phyloP scores from a whole-genome alignment of 306 rosid genomes.

The Lablab purpureus region DNA sequence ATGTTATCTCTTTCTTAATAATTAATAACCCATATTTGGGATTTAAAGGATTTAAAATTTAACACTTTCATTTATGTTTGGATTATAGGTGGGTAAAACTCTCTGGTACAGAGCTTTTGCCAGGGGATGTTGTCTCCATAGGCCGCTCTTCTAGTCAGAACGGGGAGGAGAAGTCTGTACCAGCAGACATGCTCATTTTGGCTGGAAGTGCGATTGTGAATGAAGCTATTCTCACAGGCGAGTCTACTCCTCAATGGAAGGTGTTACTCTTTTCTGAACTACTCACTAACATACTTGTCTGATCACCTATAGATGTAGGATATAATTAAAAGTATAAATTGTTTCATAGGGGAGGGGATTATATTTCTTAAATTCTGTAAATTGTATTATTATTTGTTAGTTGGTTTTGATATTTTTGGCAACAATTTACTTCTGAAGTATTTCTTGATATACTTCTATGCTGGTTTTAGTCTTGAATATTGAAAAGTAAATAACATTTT shows the following conservation, averaged over 20 bases:
- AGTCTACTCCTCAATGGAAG: constrained; percentile 99
- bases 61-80: constrained; percentile 39
- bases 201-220: constrained; percentile 97
- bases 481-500: not conserved
- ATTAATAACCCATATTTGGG: constrained; percentile 21
- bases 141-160: constrained; percentile 85
- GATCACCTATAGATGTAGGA: constrained; percentile 1
- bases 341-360: constrained; percentile 7
- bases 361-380: not conserved
- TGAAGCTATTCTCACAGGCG: constrained; percentile 99
- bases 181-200: constrained; percentile 98
- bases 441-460: not conserved
- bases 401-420: constrained; percentile 5
- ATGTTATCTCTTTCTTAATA: constrained; percentile 51
- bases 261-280: constrained; percentile 64
- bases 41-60: constrained; percentile 36
- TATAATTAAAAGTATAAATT: not conserved
- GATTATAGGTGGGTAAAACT: constrained; percentile 86
- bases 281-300: constrained; percentile 38
- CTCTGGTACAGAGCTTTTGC: constrained; percentile 92
- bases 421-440: constrained; percentile 9
- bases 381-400: constrained; percentile 13
- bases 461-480: not conserved
- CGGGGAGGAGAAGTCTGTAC: constrained; percentile 97
- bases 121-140: constrained; percentile 96